These are phyloP conservation scores for Neurospora sp. DNA, from an alignment of 495 filamentous ascomycete genomes.

Conservation along the genomic window DNA sequence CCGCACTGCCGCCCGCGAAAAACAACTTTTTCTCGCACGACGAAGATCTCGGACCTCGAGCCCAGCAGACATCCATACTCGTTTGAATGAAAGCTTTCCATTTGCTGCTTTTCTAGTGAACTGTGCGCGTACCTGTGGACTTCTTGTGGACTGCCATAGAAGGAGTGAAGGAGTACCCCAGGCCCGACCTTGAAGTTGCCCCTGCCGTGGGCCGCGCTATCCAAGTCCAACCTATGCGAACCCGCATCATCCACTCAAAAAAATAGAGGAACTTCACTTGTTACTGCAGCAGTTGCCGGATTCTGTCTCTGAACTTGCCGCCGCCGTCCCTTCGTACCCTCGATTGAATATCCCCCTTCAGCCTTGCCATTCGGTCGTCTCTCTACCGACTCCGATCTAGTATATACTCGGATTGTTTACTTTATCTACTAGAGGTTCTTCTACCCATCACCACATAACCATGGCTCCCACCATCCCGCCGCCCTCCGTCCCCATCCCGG, in stretches of 20 bases:
- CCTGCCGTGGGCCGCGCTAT: background rate
- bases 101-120: background rate
- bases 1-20: background rate
- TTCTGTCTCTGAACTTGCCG: background rate
- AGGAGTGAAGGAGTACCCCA: background rate
- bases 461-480: constrained; percentile 36
- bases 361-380: constrained; percentile 3
- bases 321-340: background rate
- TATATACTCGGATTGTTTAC: constrained; percentile 1
- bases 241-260: background rate
- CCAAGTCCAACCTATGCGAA: background rate
- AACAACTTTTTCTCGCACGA: background rate
- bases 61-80: background rate
- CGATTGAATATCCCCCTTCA: background rate
- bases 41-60: background rate
- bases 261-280: background rate
- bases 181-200: background rate
- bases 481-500: constrained; percentile 29
- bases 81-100: background rate
- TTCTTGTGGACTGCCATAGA: background rate
- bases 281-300: background rate
- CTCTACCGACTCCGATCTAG: constrained; percentile 7
- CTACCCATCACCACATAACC: constrained; percentile 2
- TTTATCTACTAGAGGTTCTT: background rate
- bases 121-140: background rate